Percentiles rank a stretch among this genome's conserved stretches.
Evolutionary conservation across 1,284 basidiomycete genomes (phyloP).

Genomic region (Farysia itapuensis): DNA sequence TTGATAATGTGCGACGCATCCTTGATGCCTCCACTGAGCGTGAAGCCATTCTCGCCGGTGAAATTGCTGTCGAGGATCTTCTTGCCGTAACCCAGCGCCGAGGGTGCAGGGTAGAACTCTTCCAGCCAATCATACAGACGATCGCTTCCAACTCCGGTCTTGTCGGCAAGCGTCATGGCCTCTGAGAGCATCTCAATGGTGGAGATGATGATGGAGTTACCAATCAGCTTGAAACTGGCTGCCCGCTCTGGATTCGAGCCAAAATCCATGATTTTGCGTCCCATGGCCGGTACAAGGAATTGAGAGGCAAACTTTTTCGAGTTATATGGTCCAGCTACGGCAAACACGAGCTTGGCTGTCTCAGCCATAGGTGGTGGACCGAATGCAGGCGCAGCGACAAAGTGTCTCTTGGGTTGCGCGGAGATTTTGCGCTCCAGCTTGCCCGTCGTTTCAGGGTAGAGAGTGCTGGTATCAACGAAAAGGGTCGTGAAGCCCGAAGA

Average conservation of each 20-base stretch:
- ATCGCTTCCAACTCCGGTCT: conserved; percentile 74
- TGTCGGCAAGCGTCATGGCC: conserved; percentile 78
- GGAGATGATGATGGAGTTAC: conserved; percentile 49
- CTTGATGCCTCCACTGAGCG: conserved; percentile 84
- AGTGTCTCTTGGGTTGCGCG: conserved; percentile 67
- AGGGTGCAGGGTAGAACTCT: conserved; percentile 48
- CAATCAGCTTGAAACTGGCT: conserved; percentile 71
- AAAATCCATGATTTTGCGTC: conserved; percentile 68
- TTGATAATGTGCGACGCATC: conserved; percentile 65
- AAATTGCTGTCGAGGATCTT: conserved; percentile 72
- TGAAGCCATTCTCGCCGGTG: conserved; percentile 76
- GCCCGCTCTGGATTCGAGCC: conserved; percentile 76
- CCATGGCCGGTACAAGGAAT: conserved; percentile 73
- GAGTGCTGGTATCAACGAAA: conserved; percentile 39
- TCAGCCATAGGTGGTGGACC: conserved; percentile 67
- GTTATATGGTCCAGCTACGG: conserved; percentile 79
- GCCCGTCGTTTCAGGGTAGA: conserved; percentile 40
- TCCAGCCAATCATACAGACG: conserved; percentile 61
- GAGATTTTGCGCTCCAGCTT: conserved; percentile 74
- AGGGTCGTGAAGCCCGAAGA: conserved; percentile 15
- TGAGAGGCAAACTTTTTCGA: conserved; percentile 79
- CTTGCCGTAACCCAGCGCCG: conserved; percentile 44
- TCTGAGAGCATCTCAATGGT: conserved; percentile 76
- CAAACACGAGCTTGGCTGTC: conserved; percentile 71
- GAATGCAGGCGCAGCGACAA: conserved; percentile 79